Base-by-base conservation (phyloP, 257 asterid species). In the Hygrophila difformis region DNA sequence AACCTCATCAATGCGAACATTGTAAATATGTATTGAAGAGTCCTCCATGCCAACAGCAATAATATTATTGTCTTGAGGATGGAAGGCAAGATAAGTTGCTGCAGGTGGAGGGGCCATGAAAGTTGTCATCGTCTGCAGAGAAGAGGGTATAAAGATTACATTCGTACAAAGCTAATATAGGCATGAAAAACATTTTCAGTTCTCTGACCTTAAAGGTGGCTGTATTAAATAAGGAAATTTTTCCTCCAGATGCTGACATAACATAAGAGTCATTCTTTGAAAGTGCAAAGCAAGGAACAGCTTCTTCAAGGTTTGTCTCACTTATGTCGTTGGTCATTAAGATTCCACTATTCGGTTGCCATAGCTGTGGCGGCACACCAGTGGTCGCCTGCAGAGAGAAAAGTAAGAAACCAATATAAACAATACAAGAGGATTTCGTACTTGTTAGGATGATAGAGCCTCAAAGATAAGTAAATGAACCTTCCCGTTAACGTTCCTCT, bases 1-100 rank as follows among this genome's bases (percentile, higher is more conserved):
- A 16, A 78, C 86, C 94, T 73, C 79, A 37, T 82, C 76, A 47
- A 42, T 8, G 17, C 76, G 79, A 53, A 73, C 69, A 60, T 76
- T 55, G 59, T 78, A 73, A 13, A 82, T 75, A 29, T 65, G 78
- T 57, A 82, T 61, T 18, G 82, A 54, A 44, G 78, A 44, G 44
- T 82, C 91, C 62, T 73, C 79, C 91, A 78, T 79, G 45, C 91
- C 94, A 37, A 82, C 63, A 19, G 84, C 94, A 58, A 78, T 38
- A 26, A 78, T 50, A 53, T 82, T 73, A 52, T 82, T 79, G 64
- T 78, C 87, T 63, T 49, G 64, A 36, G 94, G 91, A 46, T 75
- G 84, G 55, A 79, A 79, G 23, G 81, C 81, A 56, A 79, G 61
- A 65, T 19, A 59, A 2, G 86, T 82, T 21, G 91, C 83, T 0